A percentile compares a stretch with the other conserved stretches of the same genome.
Evolutionary conservation across 1,284 basidiomycete species (phyloP).

Genomic region (Marasmius sp.): DNA sequence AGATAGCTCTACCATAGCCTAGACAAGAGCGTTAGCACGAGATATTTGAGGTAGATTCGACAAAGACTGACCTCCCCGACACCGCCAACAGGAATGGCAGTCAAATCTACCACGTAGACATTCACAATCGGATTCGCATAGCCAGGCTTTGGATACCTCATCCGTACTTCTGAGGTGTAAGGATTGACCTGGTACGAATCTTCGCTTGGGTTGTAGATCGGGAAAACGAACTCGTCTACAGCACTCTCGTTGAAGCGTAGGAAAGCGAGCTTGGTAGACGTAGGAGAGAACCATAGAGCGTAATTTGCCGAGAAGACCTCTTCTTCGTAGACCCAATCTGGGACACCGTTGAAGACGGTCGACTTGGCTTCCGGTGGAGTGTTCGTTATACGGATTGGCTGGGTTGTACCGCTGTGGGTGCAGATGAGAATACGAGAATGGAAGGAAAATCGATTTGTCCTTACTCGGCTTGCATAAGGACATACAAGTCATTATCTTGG

Average conservation of each 20-base stretch:
- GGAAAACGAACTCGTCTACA: conserved; percentile 85
- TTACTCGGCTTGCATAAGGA: conserved; percentile 38
- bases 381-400: conserved; percentile 77
- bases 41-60: neutral
- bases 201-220: conserved; percentile 85
- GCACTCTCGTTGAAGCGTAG: conserved; percentile 86
- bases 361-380: conserved; percentile 62
- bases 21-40: conserved; percentile 24
- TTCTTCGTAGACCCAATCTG: conserved; percentile 98
- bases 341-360: conserved; percentile 90
- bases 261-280: conserved; percentile 80
- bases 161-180: conserved; percentile 75
- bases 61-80: neutral
- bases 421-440: conserved; percentile 23
- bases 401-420: conserved; percentile 32
- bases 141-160: conserved; percentile 93
- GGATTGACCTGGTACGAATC: conserved; percentile 70
- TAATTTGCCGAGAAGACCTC: conserved; percentile 78
- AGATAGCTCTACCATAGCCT: conserved; percentile 56
- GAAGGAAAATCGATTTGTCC: conserved; percentile 46
- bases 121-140: conserved; percentile 87
- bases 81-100: conserved; percentile 8
- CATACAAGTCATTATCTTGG: conserved; percentile 79
- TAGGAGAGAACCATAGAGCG: conserved; percentile 92
- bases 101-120: conserved; percentile 82